Evolutionary conservation across 139 green algal genomes (phyloP).

Genomic region (Gonium pectorale): DNA sequence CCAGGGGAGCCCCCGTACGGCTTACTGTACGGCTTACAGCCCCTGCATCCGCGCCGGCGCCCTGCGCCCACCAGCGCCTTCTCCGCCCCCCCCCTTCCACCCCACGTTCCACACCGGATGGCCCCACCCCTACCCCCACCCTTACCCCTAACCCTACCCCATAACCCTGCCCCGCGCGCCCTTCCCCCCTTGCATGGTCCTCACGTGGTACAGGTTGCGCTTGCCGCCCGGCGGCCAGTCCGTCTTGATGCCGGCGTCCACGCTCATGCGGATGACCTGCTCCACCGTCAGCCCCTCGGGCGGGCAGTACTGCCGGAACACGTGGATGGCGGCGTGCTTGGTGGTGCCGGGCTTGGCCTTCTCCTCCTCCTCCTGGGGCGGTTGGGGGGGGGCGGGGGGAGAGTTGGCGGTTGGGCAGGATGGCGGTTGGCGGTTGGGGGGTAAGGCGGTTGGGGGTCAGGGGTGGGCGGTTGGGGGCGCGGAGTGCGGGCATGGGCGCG

Average conservation of each 20-base stretch:
- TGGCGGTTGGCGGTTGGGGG: no score
- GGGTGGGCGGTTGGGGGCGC: no score
- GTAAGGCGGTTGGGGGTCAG: no score
- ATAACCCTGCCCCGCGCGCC: not conserved
- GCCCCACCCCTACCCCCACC: not conserved
- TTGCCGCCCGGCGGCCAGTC: conserved; percentile 45
- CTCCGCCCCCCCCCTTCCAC: not conserved
- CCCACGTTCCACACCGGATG: no score
- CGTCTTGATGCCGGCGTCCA: conserved; percentile 52
- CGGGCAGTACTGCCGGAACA: conserved; percentile 53
- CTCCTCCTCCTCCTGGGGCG: conserved; percentile 65
- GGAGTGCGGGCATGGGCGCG: no score
- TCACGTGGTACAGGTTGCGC: conserved; percentile 46
- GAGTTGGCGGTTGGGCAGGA: no score
- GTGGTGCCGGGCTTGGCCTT: conserved; percentile 62
- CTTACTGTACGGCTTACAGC: no score
- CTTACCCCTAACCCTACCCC: not conserved
- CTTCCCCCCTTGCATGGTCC: not conserved
- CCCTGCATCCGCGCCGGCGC: no score
- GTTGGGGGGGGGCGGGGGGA: not conserved
- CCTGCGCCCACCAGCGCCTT: not conserved
- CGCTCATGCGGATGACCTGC: conserved; percentile 48
- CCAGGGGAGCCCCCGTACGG: no score
- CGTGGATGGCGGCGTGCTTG: conserved; percentile 66
- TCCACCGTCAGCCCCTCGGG: conserved; percentile 25